Evolutionary conservation across 2,329 filamentous ascomycete genomes (phyloP).

Genomic region (Alternaria consortialis): DNA sequence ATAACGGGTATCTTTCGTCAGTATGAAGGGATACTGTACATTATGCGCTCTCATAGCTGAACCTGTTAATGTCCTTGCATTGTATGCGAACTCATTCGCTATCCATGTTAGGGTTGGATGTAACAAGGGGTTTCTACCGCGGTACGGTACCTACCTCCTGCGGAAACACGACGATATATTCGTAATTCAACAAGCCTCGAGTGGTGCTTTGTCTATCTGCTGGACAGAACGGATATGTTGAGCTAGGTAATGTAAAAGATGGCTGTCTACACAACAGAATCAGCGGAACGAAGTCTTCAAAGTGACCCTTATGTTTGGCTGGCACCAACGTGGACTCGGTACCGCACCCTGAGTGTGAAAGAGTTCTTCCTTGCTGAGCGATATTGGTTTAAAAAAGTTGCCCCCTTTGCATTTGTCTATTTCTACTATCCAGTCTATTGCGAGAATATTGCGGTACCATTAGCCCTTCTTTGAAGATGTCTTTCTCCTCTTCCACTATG

Average conservation of each 20-base stretch:
- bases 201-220: not conserved
- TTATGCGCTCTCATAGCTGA: not conserved
- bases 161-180: conserved; percentile 3
- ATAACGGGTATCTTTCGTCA: not conserved
- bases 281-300: not conserved
- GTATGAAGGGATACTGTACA: not conserved
- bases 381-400: not conserved
- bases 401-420: not conserved
- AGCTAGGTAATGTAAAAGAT: not conserved
- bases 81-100: not conserved
- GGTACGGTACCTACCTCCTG: conserved; percentile 1
- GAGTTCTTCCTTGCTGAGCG: not conserved
- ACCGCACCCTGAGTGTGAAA: not conserved
- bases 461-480: not conserved
- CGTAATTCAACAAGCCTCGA: not conserved
- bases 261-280: not conserved
- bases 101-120: not conserved
- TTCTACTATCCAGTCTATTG: not conserved
- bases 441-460: not conserved
- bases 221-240: not conserved
- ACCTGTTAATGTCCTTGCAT: not conserved
- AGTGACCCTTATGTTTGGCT: not conserved
- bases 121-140: not conserved
- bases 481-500: not conserved
- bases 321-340: not conserved